phyloP scores from a whole-genome alignment of 2,329 filamentous ascomycete species.

The Alternaria ethzedia region DNA sequence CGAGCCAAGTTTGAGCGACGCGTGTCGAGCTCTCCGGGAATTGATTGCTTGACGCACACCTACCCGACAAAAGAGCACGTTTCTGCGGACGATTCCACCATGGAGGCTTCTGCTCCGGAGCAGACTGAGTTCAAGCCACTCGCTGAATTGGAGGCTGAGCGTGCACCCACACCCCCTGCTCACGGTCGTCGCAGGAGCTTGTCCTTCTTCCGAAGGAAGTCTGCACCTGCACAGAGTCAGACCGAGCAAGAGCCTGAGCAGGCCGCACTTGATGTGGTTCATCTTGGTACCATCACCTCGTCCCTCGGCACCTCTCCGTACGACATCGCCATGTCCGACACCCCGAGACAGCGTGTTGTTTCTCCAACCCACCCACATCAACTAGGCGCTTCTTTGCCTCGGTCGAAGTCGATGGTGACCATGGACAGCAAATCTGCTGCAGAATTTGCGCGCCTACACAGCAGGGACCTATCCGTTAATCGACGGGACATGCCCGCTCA shows the following conservation, averaged over 20 bases:
- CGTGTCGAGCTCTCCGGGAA: conserved; percentile 42
- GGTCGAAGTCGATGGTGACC: conserved; percentile 38
- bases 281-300: conserved; percentile 51
- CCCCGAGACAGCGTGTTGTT: conserved; percentile 22
- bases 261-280: conserved; percentile 35
- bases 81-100: conserved; percentile 12
- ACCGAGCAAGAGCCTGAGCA: conserved; percentile 20
- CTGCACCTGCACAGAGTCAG: conserved; percentile 30
- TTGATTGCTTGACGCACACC: conserved; percentile 47
- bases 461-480: conserved; percentile 37
- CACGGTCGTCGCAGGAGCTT: conserved; percentile 34
- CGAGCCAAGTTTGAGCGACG: conserved; percentile 45
- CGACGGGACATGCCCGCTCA: conserved; percentile 24
- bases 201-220: conserved; percentile 41
- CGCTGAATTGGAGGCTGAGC: conserved; percentile 29
- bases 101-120: conserved; percentile 3
- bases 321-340: conserved; percentile 47
- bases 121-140: conserved; percentile 19
- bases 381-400: conserved; percentile 35
- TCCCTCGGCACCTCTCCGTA: conserved; percentile 54
- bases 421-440: conserved; percentile 47
- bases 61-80: conserved; percentile 40
- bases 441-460: conserved; percentile 44
- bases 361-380: conserved; percentile 46
- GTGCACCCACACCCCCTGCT: conserved; percentile 28